Conservation (phyloP, 768 basidiomycete genomes). For the Brasilioporus rufonigricans region DNA sequence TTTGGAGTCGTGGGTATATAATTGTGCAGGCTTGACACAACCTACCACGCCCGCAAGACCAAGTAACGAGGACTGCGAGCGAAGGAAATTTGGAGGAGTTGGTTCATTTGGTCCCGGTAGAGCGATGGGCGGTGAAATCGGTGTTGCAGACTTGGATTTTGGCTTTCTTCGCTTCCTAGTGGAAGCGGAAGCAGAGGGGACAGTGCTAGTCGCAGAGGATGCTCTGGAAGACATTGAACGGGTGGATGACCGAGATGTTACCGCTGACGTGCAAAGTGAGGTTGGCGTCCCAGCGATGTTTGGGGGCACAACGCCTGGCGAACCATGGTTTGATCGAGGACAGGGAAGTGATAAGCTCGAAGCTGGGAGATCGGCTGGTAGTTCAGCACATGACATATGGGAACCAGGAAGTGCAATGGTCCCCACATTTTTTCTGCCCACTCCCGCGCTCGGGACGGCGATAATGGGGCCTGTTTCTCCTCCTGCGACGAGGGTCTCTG, state of each 20-base stretch:
- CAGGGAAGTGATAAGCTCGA: slow-evolving; percentile 41
- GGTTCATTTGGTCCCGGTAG: slow-evolving; percentile 63
- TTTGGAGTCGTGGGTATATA: slow-evolving; percentile 10
- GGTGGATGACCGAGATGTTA: slow-evolving; percentile 13
- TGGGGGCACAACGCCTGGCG: slow-evolving; percentile 38
- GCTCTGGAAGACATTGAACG: slow-evolving; percentile 6
- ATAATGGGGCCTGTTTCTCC: slow-evolving; percentile 12
- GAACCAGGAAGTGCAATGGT: slow-evolving; percentile 98
- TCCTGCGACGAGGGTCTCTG: slow-evolving; percentile 29
- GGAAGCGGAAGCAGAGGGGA: slow-evolving; percentile 4
- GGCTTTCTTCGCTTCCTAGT: slow-evolving; percentile 34
- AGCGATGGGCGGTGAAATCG: slow-evolving; percentile 54
- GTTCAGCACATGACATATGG: slow-evolving; percentile 81
- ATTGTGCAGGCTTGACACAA: slow-evolving; percentile 53
- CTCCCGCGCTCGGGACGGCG: slow-evolving; percentile 28
- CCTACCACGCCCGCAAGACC: slow-evolving; percentile 72
- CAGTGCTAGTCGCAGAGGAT: slow-evolving; percentile 7
- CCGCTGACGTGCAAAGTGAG: not conserved
- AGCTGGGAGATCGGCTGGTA: slow-evolving; percentile 77
- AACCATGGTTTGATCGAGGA: slow-evolving; percentile 19
- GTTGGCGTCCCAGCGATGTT: slow-evolving; percentile 11
- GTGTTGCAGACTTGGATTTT: slow-evolving; percentile 39
- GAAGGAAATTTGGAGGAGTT: slow-evolving; percentile 64
- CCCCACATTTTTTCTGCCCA: slow-evolving; percentile 67
- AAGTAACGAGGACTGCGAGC: slow-evolving; percentile 69